phyloP scores from a whole-genome alignment of 805 yeast genomes.

The Kluyveromyces aestuarii region DNA sequence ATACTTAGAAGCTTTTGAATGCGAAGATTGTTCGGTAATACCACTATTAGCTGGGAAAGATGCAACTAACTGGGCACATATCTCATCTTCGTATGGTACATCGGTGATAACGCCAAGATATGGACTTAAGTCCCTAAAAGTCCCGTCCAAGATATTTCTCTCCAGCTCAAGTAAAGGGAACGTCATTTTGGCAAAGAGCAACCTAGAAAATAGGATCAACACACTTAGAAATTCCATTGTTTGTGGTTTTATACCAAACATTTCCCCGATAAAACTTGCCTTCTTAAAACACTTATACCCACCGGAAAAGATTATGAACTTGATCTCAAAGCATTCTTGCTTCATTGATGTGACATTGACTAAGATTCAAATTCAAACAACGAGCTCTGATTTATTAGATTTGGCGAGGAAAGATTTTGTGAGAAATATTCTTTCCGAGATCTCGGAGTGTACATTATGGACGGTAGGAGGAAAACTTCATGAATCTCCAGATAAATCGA shows the following conservation, averaged over 20 bases:
- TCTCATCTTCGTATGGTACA: background rate
- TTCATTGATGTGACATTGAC: conserved; percentile 16
- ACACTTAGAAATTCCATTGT: background rate
- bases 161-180: background rate
- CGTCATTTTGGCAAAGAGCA: background rate
- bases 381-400: conserved; percentile 14
- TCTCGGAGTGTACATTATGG: conserved; percentile 19
- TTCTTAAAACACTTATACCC: conserved; percentile 14
- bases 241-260: conserved; percentile 2
- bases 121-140: background rate
- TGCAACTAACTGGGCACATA: background rate
- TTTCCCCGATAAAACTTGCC: conserved; percentile 18
- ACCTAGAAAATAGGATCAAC: background rate
- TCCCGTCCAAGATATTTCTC: background rate
- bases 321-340: conserved; percentile 23
- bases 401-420: conserved; percentile 18
- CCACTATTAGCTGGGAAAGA: background rate
- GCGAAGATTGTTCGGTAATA: background rate
- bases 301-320: conserved; percentile 9
- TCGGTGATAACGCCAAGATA: background rate
- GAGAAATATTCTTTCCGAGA: conserved; percentile 17
- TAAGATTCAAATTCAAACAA: conserved; percentile 17
- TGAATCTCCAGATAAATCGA: background rate
- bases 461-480: conserved; percentile 3
- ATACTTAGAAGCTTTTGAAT: background rate